Percentiles rank a stretch among this genome's conserved stretches.
phyloP scores from a whole-genome alignment of 1,284 basidiomycete genomes.

The Trametes hirsuta region DNA sequence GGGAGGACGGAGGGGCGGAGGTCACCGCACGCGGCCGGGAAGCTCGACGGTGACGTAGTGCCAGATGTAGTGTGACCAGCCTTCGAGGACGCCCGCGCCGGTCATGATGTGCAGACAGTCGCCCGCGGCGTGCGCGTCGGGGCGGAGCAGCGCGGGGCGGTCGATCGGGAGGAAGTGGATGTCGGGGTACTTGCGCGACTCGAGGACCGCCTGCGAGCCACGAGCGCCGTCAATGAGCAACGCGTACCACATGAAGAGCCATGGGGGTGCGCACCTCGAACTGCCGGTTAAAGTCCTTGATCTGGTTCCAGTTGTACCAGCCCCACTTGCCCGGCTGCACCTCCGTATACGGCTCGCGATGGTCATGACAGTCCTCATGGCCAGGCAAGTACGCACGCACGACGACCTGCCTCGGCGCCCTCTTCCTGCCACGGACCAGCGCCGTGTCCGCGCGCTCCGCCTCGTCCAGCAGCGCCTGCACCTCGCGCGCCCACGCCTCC shows the following conservation, averaged over 20 bases:
- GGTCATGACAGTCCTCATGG: slow-evolving; percentile 62
- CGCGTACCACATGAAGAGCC: not conserved
- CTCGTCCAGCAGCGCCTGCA: slow-evolving; percentile 45
- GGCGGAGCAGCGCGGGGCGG: slow-evolving; percentile 57
- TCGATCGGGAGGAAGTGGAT: slow-evolving; percentile 64
- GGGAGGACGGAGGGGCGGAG: too few relatives aligned
- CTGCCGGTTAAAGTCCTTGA: slow-evolving; percentile 54
- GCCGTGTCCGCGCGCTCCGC: slow-evolving; percentile 17
- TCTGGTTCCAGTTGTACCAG: slow-evolving; percentile 68
- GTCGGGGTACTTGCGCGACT: slow-evolving; percentile 47
- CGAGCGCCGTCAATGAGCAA: slow-evolving; percentile 5
- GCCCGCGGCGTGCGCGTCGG: slow-evolving; percentile 62
- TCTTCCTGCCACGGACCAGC: not conserved
- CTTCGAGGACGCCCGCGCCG: slow-evolving; percentile 66
- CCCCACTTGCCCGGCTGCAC: slow-evolving; percentile 46
- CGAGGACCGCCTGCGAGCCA: slow-evolving; percentile 36
- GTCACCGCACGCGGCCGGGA: slow-evolving; percentile 25
- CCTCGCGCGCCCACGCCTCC: slow-evolving; percentile 52
- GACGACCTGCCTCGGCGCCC: slow-evolving; percentile 46
- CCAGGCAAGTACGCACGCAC: slow-evolving; percentile 66
- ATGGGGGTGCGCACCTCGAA: slow-evolving; percentile 49
- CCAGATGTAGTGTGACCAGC: slow-evolving; percentile 74
- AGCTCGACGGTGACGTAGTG: slow-evolving; percentile 54
- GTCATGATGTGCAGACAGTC: slow-evolving; percentile 70
- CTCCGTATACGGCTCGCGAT: slow-evolving; percentile 45